Base-by-base conservation (phyloP, 2,329 filamentous ascomycete species). In the Madurella fahalii region DNA sequence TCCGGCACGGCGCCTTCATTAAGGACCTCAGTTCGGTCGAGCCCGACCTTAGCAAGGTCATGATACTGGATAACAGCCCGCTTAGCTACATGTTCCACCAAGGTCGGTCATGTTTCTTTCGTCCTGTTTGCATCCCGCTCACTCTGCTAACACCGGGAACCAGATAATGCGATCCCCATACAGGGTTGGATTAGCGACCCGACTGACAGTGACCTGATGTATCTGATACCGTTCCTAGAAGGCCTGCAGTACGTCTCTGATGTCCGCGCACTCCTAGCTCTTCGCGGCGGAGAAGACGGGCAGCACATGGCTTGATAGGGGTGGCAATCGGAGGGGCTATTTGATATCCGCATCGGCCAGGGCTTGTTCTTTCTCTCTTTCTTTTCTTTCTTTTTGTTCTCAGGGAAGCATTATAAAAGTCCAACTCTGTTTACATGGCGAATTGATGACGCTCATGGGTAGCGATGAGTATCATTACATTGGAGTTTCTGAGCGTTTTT, bases 101-200 rank as follows among this genome's bases (percentile, higher is more conserved):
- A 85, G 93, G 94, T 94, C 75, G 68, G 82, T 68, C 15, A 18
- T 16, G n/a, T 47, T 2, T 31, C 31, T 15, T 11, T 30, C 18
- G 16, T n/a, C 12, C 4, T n/a, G 20, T n/a, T 44, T 25, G 50
- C 30, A 18, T 16, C 50, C n/a, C 16, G 50, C 34, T 42, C 17
- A 17, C 52, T 40, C 25, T 41, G 34, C 60, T 67, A 60, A 65
- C 57, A 46, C 15, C 46, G 13, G n/a, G 15, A 18, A 12, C 5
- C 67, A 99, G 94, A 99, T 72, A 99, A 99, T 74, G 94, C 94
- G 48, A 96, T 99, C 66, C 94, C 94, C 2, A 97, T 99, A 68
- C 93, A 97, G 76, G 94, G 94, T 67, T 99, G 94, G 94, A 97
- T 99, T 74, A 96, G 87, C 71, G 94, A 99, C 74, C 94, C 94